Percentiles rank a stretch among this genome's conserved stretches.
phyloP scores from a whole-genome alignment of 2,329 filamentous ascomycete genomes.

The Talaromyces sp. region DNA sequence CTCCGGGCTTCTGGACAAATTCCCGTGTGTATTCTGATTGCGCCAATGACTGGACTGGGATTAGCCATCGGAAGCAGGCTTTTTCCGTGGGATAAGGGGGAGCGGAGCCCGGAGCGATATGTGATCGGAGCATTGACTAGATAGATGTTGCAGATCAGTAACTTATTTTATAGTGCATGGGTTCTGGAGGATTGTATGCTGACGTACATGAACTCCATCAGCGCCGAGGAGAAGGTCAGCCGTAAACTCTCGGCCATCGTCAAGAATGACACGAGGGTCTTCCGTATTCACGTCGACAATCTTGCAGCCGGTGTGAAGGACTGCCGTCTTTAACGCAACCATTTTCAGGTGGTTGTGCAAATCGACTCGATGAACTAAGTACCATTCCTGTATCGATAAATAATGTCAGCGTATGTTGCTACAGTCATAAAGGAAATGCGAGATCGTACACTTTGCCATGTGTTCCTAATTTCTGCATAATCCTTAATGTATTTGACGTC shows the following conservation, averaged over 20 bases:
- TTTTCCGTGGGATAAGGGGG: constrained; percentile 24
- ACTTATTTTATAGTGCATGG: too few relatives aligned
- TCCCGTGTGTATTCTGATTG: neutral
- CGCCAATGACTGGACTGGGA: constrained; percentile 20
- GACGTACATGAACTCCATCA: constrained; percentile 26
- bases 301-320: constrained; percentile 24
- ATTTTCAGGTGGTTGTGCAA: constrained; percentile 38
- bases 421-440: neutral
- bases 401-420: neutral
- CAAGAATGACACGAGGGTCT: constrained; percentile 21
- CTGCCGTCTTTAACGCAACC: constrained; percentile 28
- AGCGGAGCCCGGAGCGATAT: constrained; percentile 22
- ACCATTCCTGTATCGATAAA: constrained; percentile 25
- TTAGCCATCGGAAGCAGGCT: constrained; percentile 29
- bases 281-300: constrained; percentile 21
- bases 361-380: constrained; percentile 42
- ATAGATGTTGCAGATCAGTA: too few relatives aligned
- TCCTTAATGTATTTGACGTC: neutral
- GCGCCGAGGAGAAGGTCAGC: constrained; percentile 27
- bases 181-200: too few relatives aligned
- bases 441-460: constrained; percentile 23
- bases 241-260: constrained; percentile 23
- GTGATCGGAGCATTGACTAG: constrained; percentile 25
- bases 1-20: constrained; percentile 24
- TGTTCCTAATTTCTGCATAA: neutral